Conservation (phyloP, 129 eudicot genomes). For the Escallonia herrerae region DNA sequence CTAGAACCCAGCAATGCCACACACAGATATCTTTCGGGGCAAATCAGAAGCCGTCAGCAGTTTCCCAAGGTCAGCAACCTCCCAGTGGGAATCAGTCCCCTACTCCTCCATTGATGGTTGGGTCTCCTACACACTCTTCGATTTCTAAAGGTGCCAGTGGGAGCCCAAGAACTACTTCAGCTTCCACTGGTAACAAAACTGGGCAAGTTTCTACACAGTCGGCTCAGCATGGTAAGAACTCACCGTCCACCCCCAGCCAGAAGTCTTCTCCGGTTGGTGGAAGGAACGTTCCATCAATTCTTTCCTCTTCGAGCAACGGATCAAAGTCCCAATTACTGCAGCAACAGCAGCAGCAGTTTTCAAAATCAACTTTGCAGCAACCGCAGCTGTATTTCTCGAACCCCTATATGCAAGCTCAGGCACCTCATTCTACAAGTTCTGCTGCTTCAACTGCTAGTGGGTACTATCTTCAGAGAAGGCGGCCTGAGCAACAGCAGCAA, state of each 20-base stretch:
- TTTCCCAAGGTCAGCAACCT: conserved; percentile 40
- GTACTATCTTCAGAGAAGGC: conserved; percentile 54
- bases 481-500: conserved; percentile 43
- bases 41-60: conserved; percentile 39
- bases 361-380: conserved; percentile 43
- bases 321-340: conserved; percentile 49
- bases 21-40: conserved; percentile 77
- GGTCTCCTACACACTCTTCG: conserved; percentile 83
- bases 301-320: conserved; percentile 20
- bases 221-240: conserved; percentile 47
- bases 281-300: conserved; percentile 42
- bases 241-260: conserved; percentile 32
- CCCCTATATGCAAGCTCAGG: conserved; percentile 28
- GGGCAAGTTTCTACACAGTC: conserved; percentile 51
- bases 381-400: conserved; percentile 23
- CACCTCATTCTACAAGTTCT: conserved; percentile 31
- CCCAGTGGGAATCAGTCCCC: conserved; percentile 41
- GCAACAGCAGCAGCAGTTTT: conserved; percentile 34
- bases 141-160: conserved; percentile 71
- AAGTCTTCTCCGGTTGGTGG: conserved; percentile 46
- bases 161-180: conserved; percentile 67
- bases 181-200: conserved; percentile 46
- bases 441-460: conserved; percentile 33
- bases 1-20: conserved; percentile 56
- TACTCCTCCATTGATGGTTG: conserved; percentile 66